These are phyloP conservation scores for Phytophthora melonis DNA, from an alignment of 352 stramenopile genomes.

Conservation along the genomic window DNA sequence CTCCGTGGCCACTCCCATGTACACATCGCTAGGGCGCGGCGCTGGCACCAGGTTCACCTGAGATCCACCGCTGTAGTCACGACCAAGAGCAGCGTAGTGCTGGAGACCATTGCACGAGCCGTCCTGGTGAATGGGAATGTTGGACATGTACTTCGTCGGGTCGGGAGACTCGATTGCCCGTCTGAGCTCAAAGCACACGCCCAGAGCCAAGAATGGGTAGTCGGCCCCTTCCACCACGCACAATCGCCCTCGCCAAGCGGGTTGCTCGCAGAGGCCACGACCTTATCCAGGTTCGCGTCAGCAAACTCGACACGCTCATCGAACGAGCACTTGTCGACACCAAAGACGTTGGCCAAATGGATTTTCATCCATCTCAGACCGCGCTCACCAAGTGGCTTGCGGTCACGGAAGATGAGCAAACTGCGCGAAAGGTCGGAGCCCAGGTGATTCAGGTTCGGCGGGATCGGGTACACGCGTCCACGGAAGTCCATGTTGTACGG, in stretches of 20 bases:
- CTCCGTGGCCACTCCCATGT: conserved; percentile 93
- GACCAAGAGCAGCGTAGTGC: conserved; percentile 98
- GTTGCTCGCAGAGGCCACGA: conserved; percentile 90
- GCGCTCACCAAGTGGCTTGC: conserved; percentile 94
- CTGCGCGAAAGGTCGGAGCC: conserved; percentile 98
- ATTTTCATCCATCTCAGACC: conserved; percentile 99
- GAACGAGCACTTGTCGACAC: conserved; percentile 96
- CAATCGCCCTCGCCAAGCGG: conserved; percentile 86
- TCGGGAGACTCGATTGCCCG: conserved; percentile 94
- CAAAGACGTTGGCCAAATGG: conserved; percentile 93
- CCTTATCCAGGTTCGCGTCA: conserved; percentile 94
- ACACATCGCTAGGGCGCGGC: conserved; percentile 98
- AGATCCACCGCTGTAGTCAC: conserved; percentile 94
- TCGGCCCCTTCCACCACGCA: conserved; percentile 98
- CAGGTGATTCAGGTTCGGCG: conserved; percentile 99
- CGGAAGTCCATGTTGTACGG: conserved; percentile 99
- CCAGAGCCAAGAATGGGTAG: conserved; percentile 98
- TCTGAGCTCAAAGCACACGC: conserved; percentile 97
- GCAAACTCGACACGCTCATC: conserved; percentile 96
- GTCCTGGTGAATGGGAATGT: conserved; percentile 98
- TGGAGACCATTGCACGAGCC: conserved; percentile 99
- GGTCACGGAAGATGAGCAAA: conserved; percentile 96
- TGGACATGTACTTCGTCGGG: conserved; percentile 95
- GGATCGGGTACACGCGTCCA: conserved; percentile 98
- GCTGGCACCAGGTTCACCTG: conserved; percentile 97